Evolutionary conservation across 2,329 filamentous ascomycete genomes (phyloP).

Genomic region (Alternaria conjuncta): DNA sequence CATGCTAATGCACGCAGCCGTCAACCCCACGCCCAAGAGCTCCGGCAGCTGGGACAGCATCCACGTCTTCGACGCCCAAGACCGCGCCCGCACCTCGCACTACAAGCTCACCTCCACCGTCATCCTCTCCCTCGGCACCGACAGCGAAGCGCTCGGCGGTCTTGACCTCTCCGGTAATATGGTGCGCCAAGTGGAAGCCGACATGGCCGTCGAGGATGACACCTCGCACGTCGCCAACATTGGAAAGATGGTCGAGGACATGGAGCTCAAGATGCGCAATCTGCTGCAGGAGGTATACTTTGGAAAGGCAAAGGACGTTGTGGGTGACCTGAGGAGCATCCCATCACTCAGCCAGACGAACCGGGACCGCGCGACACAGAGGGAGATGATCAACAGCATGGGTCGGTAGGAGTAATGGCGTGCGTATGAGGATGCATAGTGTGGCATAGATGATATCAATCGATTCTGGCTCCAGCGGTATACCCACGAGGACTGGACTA

Average conservation of each 20-base stretch:
- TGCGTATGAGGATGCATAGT: background rate
- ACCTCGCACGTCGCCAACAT: slow-evolving; percentile 95
- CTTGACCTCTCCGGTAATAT: slow-evolving; percentile 97
- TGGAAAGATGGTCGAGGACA: slow-evolving; percentile 90
- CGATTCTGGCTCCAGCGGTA: background rate
- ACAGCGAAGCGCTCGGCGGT: slow-evolving; percentile 72
- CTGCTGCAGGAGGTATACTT: slow-evolving; percentile 98
- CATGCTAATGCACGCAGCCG: slow-evolving; percentile 59
- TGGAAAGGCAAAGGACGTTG: slow-evolving; percentile 98
- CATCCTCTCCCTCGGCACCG: slow-evolving; percentile 82
- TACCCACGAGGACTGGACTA: background rate
- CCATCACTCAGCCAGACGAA: slow-evolving; percentile 83
- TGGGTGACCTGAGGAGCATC: slow-evolving; percentile 90
- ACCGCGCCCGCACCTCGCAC: slow-evolving; percentile 88
- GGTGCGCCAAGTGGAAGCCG: slow-evolving; percentile 94
- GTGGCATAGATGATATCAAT: slow-evolving; percentile 13
- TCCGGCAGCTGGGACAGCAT: slow-evolving; percentile 96
- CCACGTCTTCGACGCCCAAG: slow-evolving; percentile 96
- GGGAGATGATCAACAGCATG: slow-evolving; percentile 78
- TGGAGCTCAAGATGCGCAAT: slow-evolving; percentile 99
- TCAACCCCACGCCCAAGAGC: slow-evolving; percentile 68
- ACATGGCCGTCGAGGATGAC: slow-evolving; percentile 87
- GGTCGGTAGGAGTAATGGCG: slow-evolving; percentile 26
- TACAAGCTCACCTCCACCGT: slow-evolving; percentile 98
- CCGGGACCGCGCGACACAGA: slow-evolving; percentile 81